phyloP scores from a whole-genome alignment of 345 rosid genomes.

The Luvunga scandens region DNA sequence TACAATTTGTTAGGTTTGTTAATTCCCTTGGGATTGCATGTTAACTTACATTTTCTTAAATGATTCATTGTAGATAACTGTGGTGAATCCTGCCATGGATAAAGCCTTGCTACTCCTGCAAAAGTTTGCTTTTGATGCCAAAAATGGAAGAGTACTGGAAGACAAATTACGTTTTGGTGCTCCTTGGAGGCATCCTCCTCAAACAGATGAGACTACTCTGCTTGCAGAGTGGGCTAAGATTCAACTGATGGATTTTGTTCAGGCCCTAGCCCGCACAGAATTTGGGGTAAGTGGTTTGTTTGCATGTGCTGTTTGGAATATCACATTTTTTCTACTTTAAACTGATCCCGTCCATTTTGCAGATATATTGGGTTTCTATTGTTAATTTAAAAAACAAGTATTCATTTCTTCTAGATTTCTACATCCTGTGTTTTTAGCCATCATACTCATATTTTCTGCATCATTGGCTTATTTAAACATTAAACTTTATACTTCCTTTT shows the following conservation, averaged over 20 bases:
- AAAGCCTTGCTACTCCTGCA: slow-evolving; percentile 64
- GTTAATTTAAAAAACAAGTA: not conserved
- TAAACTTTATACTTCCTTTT: not conserved
- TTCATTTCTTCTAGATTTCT: not conserved
- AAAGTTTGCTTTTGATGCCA: slow-evolving; percentile 69
- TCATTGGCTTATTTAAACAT: not conserved
- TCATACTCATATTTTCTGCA: not conserved
- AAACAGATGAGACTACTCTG: slow-evolving; percentile 33
- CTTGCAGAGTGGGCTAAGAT: slow-evolving; percentile 75
- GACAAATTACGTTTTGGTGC: slow-evolving; percentile 81
- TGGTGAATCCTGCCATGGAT: slow-evolving; percentile 92
- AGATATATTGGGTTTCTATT: not conserved
- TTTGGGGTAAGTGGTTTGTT: slow-evolving; percentile 56
- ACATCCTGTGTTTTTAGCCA: not conserved
- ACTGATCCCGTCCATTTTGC: not conserved
- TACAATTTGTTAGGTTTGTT: not conserved
- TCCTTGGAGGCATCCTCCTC: slow-evolving; percentile 93
- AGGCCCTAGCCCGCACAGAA: slow-evolving; percentile 64
- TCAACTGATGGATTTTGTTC: slow-evolving; percentile 91
- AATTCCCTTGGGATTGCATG: not conserved
- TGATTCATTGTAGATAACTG: slow-evolving; percentile 47
- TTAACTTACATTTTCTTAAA: not conserved
- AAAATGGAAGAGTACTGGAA: slow-evolving; percentile 54
- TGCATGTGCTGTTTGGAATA: slow-evolving; percentile 10
- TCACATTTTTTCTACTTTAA: not conserved